phyloP scores from a whole-genome alignment of 495 filamentous ascomycete genomes.

The Chaetomium fimeti region DNA sequence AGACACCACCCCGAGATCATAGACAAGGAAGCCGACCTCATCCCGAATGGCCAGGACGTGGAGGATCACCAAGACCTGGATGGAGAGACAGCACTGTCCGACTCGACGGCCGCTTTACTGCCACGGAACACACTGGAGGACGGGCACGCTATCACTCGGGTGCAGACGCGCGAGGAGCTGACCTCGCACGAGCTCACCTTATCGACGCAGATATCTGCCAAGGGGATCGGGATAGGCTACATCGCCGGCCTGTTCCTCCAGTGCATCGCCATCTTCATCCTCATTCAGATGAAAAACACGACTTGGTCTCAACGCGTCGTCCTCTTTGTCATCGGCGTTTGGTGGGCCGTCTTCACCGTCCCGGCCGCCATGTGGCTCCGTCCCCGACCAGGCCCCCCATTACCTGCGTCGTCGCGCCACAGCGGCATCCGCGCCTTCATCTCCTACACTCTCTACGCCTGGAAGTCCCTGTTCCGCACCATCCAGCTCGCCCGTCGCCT shows the following conservation, averaged over 20 bases:
- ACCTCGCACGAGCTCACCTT: slow-evolving; percentile 68
- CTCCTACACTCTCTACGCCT: slow-evolving; percentile 73
- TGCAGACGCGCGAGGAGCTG: slow-evolving; percentile 42
- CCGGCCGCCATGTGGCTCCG: slow-evolving; percentile 89
- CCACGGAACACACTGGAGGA: slow-evolving; percentile 33
- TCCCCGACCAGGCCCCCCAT: slow-evolving; percentile 81
- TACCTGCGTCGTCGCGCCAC: slow-evolving; percentile 46
- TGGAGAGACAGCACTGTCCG: slow-evolving; percentile 29
- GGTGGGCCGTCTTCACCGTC: slow-evolving; percentile 92
- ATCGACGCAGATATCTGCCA: slow-evolving; percentile 82
- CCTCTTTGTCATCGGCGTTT: slow-evolving; percentile 81
- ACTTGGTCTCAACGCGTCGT: slow-evolving; percentile 78
- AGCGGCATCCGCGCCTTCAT: slow-evolving; percentile 41
- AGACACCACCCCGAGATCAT: slow-evolving; percentile 65
- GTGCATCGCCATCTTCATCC: slow-evolving; percentile 68
- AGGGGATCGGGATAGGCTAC: slow-evolving; percentile 89
- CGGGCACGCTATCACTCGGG: slow-evolving; percentile 36
- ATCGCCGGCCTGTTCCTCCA: slow-evolving; percentile 78
- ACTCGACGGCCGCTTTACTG: slow-evolving; percentile 49
- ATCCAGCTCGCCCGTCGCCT: slow-evolving; percentile 72
- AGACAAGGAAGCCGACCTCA: slow-evolving; percentile 28
- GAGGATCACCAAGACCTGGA: slow-evolving; percentile 18
- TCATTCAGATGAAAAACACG: slow-evolving; percentile 66
- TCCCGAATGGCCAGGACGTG: slow-evolving; percentile 22
- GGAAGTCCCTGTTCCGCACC: slow-evolving; percentile 81